Conservation (phyloP, 176 grass and related monocot species). For the Triticum turgidum region DNA sequence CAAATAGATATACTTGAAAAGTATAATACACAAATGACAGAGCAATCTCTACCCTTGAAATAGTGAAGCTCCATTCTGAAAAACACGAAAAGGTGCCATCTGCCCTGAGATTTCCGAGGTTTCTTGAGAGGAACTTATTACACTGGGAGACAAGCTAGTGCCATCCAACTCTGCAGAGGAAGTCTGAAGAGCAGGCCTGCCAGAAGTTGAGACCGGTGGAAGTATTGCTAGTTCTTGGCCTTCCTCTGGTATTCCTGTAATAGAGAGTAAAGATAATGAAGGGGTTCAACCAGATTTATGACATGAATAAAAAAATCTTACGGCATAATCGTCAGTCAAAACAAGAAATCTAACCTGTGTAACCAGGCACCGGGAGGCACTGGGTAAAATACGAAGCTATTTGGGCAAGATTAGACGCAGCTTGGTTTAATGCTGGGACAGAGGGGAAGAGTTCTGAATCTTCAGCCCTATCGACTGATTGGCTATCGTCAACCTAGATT, state of each 20-base stretch:
- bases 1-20: background rate
- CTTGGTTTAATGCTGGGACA: constrained; percentile 66
- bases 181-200: constrained; percentile 15
- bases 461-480: constrained; percentile 35
- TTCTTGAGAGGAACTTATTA: constrained; percentile 38
- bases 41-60: constrained; percentile 71
- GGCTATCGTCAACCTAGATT: constrained; percentile 57
- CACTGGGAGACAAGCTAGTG: constrained; percentile 18
- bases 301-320: background rate
- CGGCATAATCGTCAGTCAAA: background rate
- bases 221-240: constrained; percentile 55
- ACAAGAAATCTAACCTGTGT: constrained; percentile 35
- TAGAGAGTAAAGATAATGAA: constrained; percentile 7
- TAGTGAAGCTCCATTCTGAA: constrained; percentile 75
- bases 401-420: constrained; percentile 67
- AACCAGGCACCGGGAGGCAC: constrained; percentile 67
- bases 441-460: constrained; percentile 60
- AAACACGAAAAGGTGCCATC: constrained; percentile 51
- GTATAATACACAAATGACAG: background rate
- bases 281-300: background rate
- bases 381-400: constrained; percentile 81
- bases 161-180: constrained; percentile 26
- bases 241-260: constrained; percentile 44
- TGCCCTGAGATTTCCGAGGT: constrained; percentile 43
- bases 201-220: background rate